Conservation (phyloP, 352 stramenopile species). For the Phytophthora megakarya region DNA sequence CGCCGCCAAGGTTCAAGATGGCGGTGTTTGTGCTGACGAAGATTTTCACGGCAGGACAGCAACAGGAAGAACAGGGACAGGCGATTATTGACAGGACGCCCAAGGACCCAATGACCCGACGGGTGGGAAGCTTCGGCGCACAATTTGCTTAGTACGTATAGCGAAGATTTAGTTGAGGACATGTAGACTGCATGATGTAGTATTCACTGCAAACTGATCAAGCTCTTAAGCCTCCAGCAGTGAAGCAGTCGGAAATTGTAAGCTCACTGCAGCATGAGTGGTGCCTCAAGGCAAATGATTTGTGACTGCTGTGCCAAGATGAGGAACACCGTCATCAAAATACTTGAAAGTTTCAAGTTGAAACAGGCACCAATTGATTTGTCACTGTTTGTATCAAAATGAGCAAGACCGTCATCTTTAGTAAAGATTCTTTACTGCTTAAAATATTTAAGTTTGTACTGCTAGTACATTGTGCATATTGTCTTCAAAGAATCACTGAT, state of each 20-base stretch:
- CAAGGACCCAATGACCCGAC: too few species aligned
- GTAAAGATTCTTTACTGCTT: too few species aligned
- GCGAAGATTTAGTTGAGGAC: background rate
- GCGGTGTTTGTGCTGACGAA: slow-evolving; percentile 29
- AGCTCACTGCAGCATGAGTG: background rate
- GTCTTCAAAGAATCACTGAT: too few species aligned
- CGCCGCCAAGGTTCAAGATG: slow-evolving; percentile 35
- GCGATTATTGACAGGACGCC: too few species aligned
- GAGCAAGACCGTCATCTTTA: background rate
- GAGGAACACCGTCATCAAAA: too few species aligned
- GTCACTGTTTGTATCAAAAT: background rate
- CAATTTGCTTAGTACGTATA: too few species aligned
- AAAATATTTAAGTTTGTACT: too few species aligned
- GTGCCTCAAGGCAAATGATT: too few species aligned
- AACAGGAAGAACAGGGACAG: slow-evolving; percentile 1
- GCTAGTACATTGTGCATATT: too few species aligned
- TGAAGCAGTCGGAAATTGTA: background rate
- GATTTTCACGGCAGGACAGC: slow-evolving; percentile 24
- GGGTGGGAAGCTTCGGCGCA: too few species aligned
- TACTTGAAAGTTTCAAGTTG: too few species aligned
- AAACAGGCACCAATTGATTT: background rate
- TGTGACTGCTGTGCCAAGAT: too few species aligned
- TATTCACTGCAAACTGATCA: background rate
- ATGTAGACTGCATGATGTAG: background rate
- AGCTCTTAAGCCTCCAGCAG: background rate